phyloP scores from a whole-genome alignment of 176 grass and related monocot species.

The Aegilops umbellulata region DNA sequence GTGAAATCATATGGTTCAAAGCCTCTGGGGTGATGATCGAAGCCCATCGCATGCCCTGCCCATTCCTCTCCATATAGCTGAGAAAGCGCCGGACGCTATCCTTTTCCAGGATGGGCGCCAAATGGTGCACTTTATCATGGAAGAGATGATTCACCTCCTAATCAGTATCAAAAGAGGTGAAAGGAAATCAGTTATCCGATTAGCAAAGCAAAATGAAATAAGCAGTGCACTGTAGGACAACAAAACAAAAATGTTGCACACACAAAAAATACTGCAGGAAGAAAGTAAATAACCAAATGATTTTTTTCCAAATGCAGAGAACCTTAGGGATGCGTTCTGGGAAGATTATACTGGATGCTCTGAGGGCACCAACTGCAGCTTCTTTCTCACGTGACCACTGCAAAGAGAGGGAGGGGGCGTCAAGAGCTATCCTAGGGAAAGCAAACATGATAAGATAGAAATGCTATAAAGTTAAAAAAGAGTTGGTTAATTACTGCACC shows the following conservation, averaged over 20 bases:
- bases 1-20: background rate
- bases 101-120: background rate
- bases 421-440: background rate
- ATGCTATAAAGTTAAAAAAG: background rate
- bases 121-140: background rate
- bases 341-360: slow-evolving; percentile 14
- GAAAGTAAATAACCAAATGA: background rate
- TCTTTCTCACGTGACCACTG: background rate
- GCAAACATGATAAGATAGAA: background rate
- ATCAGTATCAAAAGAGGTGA: background rate
- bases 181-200: background rate
- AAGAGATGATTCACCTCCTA: background rate
- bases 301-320: background rate
- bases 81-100: background rate
- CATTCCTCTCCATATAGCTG: background rate
- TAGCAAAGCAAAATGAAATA: background rate
- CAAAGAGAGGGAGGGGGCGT: background rate
- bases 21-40: background rate
- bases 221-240: background rate
- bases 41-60: background rate
- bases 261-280: background rate
- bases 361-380: background rate
- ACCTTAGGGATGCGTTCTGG: slow-evolving; percentile 8
- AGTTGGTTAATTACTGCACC: background rate
- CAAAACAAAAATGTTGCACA: background rate